These are phyloP conservation scores for Posidonia australis DNA, from an alignment of 106 monocot genomes.

Conservation along the genomic window DNA sequence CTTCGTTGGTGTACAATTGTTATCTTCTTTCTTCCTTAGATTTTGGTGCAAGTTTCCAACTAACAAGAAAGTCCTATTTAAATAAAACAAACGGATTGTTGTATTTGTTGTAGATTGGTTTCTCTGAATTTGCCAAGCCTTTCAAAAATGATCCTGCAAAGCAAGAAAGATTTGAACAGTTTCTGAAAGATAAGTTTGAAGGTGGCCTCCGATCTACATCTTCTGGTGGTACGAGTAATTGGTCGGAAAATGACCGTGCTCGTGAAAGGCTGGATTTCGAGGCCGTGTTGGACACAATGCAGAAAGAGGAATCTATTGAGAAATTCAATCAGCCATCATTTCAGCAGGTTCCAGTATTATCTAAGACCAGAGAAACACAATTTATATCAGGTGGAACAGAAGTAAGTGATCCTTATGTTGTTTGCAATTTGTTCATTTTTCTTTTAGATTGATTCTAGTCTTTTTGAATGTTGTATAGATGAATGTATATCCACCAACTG, in stretches of 20 bases:
- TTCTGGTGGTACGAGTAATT: constrained; percentile 16
- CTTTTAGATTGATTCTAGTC: constrained; percentile 1
- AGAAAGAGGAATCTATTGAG: constrained; percentile 28
- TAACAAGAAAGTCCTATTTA: neutral
- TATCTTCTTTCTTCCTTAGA: neutral
- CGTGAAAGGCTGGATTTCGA: constrained; percentile 91
- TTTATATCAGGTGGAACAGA: constrained; percentile 37
- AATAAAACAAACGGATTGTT: constrained; percentile 3
- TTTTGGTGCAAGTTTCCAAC: neutral
- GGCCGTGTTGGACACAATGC: constrained; percentile 62
- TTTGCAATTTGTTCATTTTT: constrained; percentile 1
- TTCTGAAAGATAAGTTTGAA: constrained; percentile 89
- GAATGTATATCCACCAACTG: constrained; percentile 15
- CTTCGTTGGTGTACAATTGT: neutral
- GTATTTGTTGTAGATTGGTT: neutral
- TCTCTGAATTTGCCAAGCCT: constrained; percentile 54
- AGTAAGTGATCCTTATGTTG: constrained; percentile 17
- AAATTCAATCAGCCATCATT: constrained; percentile 9
- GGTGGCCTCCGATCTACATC: constrained; percentile 65
- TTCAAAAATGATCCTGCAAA: constrained; percentile 84
- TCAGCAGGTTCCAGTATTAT: constrained; percentile 9
- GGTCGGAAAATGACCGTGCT: constrained; percentile 76
- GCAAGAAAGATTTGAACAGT: constrained; percentile 91
- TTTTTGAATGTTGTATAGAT: constrained; percentile 9
- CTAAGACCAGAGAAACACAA: constrained; percentile 19